Evolutionary conservation across 1,139 yeast species (phyloP), one percentile per base, ranked within the genome.

Genomic region (Kodamaea suecica): DNA sequence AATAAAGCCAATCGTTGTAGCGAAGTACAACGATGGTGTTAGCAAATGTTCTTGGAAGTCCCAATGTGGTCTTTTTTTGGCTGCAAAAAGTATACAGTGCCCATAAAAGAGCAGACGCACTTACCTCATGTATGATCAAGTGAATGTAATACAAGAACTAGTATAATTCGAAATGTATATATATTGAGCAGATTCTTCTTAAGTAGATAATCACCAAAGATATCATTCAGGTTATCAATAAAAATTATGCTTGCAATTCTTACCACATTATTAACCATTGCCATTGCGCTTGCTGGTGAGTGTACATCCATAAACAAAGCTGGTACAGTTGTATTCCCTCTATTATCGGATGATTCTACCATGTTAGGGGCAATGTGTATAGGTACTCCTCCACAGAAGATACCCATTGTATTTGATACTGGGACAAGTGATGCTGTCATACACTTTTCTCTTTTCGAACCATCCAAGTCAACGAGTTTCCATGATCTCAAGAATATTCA

Each of bases 381-480:
- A 26, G 37, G 37, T 7, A 34, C 31, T 2, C 37, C 37, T 24
- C 34, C 34, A 4, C 34, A 31, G 15, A 23, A 27, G 10, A n/a
- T 34, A 4, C 29, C 23, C 6, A 21, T 34, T 23, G 9, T 27
- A 12, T 34, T 34, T 23, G 37, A 34, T 17, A 25, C 37, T 4
- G 37, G 37, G n/a, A 29, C 37, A 6, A 34, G 37, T 30, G 37
- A 34, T 14, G 21, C 17, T 15, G 34, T 31, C 19, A 28, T 34
- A 4, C 27, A 19, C 13, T 13, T 8, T 20, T 12, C 9, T 5
- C 10, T 12, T 5, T 34, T 16, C 24, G 51, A 49, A 24, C 14
- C 27, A 4, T 10, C 10, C 4, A 20, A 17, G 17, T 44, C 49
- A 16, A 25, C 36, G 16, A 33, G 38, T 11, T 37, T 15, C 19